A percentile compares a stretch with the other conserved stretches of the same genome.
These are phyloP conservation scores for Trichophyton rubrum DNA, from an alignment of 2,329 filamentous ascomycete genomes.

Conservation along the genomic window DNA sequence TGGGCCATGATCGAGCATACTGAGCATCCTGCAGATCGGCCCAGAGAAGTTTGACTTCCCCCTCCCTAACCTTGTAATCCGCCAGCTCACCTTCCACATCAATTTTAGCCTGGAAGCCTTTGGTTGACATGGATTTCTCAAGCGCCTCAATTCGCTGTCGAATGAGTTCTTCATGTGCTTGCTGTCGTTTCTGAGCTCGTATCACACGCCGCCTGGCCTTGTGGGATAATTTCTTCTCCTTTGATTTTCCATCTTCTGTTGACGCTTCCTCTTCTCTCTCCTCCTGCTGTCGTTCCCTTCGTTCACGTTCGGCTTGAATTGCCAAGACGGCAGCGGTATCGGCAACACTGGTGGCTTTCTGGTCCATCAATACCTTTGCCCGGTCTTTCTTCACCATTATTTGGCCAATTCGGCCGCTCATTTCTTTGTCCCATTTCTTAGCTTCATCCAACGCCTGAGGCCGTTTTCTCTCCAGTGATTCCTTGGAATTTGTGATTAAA, in stretches of 20 bases:
- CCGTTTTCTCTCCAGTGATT: conserved; percentile 27
- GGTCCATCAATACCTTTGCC: conserved; percentile 47
- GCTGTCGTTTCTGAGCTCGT: conserved; percentile 19
- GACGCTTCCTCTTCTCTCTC: conserved; percentile 10
- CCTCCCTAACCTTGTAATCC: conserved; percentile 18
- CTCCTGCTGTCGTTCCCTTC: conserved; percentile 11
- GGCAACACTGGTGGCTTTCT: conserved; percentile 50
- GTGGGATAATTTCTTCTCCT: conserved; percentile 21
- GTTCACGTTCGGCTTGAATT: conserved; percentile 19
- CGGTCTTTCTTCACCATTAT: conserved; percentile 38
- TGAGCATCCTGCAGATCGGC: conserved; percentile 34
- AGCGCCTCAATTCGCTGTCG: conserved; percentile 18
- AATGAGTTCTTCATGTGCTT: conserved; percentile 16
- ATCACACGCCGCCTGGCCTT: conserved; percentile 22
- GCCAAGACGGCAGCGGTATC: conserved; percentile 46
- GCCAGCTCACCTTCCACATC: conserved; percentile 15
- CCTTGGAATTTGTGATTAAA: conserved; percentile 35
- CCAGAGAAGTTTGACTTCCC: conserved; percentile 36
- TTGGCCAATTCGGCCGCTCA: conserved; percentile 29
- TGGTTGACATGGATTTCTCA: conserved; percentile 13
- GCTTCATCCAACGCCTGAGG: conserved; percentile 28
- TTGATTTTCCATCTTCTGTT: neutral
- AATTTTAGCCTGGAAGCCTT: conserved; percentile 20
- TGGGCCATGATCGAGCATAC: conserved; percentile 32
- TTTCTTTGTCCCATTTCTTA: conserved; percentile 31